Conservation (phyloP, 768 basidiomycete species). For the Tephrocybe sp. region DNA sequence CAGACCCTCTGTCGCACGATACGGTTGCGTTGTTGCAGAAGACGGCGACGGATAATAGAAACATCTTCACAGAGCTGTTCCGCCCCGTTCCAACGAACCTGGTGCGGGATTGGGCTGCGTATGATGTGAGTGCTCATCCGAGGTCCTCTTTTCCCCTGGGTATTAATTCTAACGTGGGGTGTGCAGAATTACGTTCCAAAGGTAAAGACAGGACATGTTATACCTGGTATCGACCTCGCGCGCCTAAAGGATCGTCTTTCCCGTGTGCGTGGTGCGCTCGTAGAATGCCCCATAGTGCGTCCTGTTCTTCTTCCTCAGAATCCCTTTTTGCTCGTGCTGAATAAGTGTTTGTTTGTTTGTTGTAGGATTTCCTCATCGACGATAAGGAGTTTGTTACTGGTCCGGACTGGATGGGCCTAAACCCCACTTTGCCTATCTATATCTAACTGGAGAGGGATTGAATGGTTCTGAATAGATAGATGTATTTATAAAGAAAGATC, state of each 20-base stretch:
- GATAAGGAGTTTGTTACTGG: slow-evolving; percentile 69
- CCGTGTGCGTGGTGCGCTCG: slow-evolving; percentile 68
- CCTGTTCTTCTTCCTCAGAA: slow-evolving; percentile 1
- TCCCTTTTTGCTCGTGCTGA: neutral
- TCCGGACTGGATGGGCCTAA: slow-evolving; percentile 68
- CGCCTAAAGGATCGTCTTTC: slow-evolving; percentile 76
- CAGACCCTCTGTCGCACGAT: slow-evolving; percentile 72
- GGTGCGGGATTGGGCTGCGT: slow-evolving; percentile 74
- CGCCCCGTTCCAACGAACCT: slow-evolving; percentile 83
- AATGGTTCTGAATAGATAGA: neutral
- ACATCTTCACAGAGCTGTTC: slow-evolving; percentile 86
- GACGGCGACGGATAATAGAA: slow-evolving; percentile 78
- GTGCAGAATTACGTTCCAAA: slow-evolving; percentile 72
- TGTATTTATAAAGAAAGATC: neutral
- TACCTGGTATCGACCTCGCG: slow-evolving; percentile 58
- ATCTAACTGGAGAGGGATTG: slow-evolving; percentile 36
- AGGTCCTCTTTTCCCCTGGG: slow-evolving; percentile 2
- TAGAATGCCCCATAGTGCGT: slow-evolving; percentile 71
- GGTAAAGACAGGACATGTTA: slow-evolving; percentile 79
- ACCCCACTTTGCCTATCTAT: slow-evolving; percentile 79
- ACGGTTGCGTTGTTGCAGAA: slow-evolving; percentile 58
- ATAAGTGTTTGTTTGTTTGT: slow-evolving; percentile 4
- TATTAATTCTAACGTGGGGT: neutral
- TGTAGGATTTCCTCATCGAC: slow-evolving; percentile 82
- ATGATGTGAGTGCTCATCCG: slow-evolving; percentile 52